Evolutionary conservation across 148 eudicot species (phyloP).

Genomic region (Rhododendron henanense): DNA sequence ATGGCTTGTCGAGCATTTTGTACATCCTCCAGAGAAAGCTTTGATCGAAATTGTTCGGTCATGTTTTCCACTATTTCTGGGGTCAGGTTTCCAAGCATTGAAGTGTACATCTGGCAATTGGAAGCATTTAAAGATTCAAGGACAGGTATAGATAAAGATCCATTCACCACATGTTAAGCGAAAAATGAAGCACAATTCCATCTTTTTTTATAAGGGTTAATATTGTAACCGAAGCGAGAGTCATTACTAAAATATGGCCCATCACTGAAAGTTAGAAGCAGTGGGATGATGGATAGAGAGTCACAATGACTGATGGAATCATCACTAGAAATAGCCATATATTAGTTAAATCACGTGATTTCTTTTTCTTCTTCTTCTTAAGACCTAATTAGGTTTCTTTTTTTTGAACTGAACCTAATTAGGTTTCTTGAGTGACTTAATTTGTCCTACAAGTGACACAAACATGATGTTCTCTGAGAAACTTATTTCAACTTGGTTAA

Average conservation of each 20-base stretch:
- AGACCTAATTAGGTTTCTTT: neutral
- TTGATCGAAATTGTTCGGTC: conserved; percentile 89
- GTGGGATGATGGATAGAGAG: neutral
- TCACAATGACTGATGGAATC: neutral
- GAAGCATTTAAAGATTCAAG: conserved; percentile 5
- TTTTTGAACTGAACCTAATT: no score
- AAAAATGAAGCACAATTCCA: neutral
- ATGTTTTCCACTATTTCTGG: conserved; percentile 96
- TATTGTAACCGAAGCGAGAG: neutral
- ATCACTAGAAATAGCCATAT: neutral
- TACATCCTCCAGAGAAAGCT: conserved; percentile 87
- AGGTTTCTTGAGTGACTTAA: neutral
- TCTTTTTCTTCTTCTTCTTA: neutral
- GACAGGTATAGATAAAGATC: neutral
- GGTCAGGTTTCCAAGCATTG: conserved; percentile 89
- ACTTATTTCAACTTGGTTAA: neutral
- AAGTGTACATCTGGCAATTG: conserved; percentile 61
- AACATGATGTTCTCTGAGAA: neutral
- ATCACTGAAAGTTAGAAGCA: neutral
- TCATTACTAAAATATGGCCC: neutral
- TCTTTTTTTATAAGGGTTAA: neutral
- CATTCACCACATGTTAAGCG: neutral
- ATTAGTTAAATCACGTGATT: neutral
- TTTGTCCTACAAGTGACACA: neutral
- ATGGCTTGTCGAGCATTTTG: conserved; percentile 93